Percentiles rank a stretch among this genome's conserved stretches.
These are phyloP conservation scores for Fusarium virguliforme DNA, from an alignment of 2,329 filamentous ascomycete species.

Conservation along the genomic window DNA sequence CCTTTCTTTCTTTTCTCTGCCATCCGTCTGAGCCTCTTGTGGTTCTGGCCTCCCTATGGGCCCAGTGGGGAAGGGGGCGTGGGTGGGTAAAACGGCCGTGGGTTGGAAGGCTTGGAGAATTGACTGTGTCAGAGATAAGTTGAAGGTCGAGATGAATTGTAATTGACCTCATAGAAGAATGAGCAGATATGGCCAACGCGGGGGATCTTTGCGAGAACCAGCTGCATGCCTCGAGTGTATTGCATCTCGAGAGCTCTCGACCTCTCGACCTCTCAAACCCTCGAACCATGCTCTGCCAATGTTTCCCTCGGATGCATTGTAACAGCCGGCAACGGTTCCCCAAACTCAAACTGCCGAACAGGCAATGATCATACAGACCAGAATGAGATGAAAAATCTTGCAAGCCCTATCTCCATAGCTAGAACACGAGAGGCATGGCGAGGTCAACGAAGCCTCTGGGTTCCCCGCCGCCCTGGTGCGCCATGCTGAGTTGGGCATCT, in stretches of 20 bases:
- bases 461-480: conserved; percentile 37
- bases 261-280: too few relatives aligned
- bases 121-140: conserved; percentile 29
- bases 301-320: conserved; percentile 10
- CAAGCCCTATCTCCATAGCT: conserved; percentile 39
- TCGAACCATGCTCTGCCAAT: conserved; percentile 10
- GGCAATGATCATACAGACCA: conserved; percentile 28
- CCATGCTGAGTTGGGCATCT: conserved; percentile 15
- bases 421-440: conserved; percentile 35
- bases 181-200: neutral
- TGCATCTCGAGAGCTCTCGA: neutral
- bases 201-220: neutral
- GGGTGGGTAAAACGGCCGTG: conserved; percentile 29
- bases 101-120: conserved; percentile 16
- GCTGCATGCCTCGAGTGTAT: conserved; percentile 5
- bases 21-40: conserved; percentile 12
- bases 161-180: conserved; percentile 5
- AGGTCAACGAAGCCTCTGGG: conserved; percentile 31
- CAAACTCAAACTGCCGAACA: conserved; percentile 38
- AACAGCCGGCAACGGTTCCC: conserved; percentile 35
- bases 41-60: conserved; percentile 18
- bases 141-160: conserved; percentile 29
- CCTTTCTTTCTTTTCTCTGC: conserved; percentile 15
- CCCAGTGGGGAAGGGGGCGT: conserved; percentile 30
- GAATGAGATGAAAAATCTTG: conserved; percentile 20